These are phyloP conservation scores for Trichocladium antarcticum DNA, from an alignment of 495 filamentous ascomycete genomes.

Conservation along the genomic window DNA sequence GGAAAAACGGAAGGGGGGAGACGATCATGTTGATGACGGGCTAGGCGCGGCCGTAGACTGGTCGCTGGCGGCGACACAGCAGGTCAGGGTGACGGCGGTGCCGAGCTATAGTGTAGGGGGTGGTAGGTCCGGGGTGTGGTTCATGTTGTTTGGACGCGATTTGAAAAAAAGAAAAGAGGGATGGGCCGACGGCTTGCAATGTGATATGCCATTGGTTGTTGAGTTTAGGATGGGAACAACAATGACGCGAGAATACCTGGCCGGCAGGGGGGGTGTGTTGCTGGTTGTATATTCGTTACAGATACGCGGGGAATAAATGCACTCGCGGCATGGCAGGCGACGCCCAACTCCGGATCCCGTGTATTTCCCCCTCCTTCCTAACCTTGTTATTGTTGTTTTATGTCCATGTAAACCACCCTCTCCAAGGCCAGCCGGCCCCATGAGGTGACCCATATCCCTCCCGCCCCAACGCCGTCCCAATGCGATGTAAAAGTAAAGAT, in stretches of 20 bases:
- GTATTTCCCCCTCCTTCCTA: no score
- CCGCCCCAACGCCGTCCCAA: background rate
- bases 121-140: constrained; percentile 46
- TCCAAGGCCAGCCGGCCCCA: background rate
- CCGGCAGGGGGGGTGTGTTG: no score
- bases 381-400: no score
- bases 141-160: constrained; percentile 29
- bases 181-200: no score
- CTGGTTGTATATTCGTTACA: no score
- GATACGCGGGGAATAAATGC: background rate
- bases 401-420: background rate
- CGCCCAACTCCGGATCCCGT: no score
- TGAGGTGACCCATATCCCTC: background rate
- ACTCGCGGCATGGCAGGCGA: background rate
- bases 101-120: constrained; percentile 65
- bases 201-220: no score
- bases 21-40: no score
- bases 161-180: constrained; percentile 18
- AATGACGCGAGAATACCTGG: no score
- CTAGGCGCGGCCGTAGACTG: constrained; percentile 17
- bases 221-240: no score
- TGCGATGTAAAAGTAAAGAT: background rate
- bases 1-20: no score
- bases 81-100: constrained; percentile 53
- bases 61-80: constrained; percentile 32